These are phyloP conservation scores for Xylaria sp. DNA, from an alignment of 2,329 filamentous ascomycete genomes.

Conservation along the genomic window DNA sequence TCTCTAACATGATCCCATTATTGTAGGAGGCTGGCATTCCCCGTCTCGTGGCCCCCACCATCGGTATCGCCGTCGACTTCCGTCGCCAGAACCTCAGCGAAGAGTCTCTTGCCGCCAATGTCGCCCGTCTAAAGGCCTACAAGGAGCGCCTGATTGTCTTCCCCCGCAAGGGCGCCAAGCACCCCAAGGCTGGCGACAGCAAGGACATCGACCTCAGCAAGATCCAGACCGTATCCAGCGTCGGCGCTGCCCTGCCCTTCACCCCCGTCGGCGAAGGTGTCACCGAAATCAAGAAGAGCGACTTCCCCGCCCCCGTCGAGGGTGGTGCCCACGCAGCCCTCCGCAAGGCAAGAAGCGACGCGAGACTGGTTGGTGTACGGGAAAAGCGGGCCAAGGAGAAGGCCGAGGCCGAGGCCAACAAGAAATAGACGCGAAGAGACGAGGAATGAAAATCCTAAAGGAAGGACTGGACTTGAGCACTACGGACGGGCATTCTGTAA, in stretches of 20 bases:
- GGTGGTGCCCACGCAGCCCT: constrained; percentile 89
- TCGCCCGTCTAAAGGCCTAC: constrained; percentile 98
- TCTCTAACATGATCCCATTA: constrained; percentile 53
- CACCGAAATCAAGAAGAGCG: constrained; percentile 83
- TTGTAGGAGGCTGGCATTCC: constrained; percentile 90
- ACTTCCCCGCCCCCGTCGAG: constrained; percentile 78
- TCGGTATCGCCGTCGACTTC: constrained; percentile 96
- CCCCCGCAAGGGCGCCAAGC: constrained; percentile 90
- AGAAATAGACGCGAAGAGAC: constrained; percentile 74
- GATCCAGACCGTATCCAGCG: constrained; percentile 68
- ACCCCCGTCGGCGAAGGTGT: constrained; percentile 72
- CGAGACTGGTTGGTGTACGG: constrained; percentile 82
- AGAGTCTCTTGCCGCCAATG: constrained; percentile 94
- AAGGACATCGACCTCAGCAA: constrained; percentile 79
- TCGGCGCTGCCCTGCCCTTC: constrained; percentile 76
- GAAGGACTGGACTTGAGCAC: constrained; percentile 51
- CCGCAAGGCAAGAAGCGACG: constrained; percentile 84
- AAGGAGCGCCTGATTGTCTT: constrained; percentile 96
- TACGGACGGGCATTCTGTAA: constrained; percentile 50
- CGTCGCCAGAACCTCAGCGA: constrained; percentile 97
- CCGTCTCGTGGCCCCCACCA: constrained; percentile 91
- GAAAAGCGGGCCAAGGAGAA: constrained; percentile 95
- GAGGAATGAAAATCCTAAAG: constrained; percentile 42
- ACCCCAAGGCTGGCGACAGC: constrained; percentile 89
- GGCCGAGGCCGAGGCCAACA: constrained; percentile 83